phyloP scores from a whole-genome alignment of 305 asterid species.

The Lippia alba region DNA sequence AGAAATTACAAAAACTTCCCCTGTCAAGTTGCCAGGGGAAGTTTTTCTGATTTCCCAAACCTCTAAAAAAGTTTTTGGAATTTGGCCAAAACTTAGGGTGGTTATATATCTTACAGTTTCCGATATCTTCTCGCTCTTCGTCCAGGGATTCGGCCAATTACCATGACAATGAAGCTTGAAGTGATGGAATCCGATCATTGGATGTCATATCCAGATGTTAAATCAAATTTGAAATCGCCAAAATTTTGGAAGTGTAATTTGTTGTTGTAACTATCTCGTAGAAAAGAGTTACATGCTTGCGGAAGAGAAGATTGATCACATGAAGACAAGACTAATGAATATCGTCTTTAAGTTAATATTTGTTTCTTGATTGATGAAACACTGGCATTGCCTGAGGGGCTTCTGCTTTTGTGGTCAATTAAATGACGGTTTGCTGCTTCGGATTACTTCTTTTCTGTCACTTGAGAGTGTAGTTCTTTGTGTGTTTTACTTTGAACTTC shows the following conservation, averaged over 20 bases:
- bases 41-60: too few species aligned
- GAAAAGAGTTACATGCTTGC: background rate
- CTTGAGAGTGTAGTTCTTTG: too few species aligned
- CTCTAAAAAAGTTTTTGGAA: too few species aligned
- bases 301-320: background rate
- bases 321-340: background rate
- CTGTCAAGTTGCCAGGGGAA: too few species aligned
- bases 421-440: too few species aligned
- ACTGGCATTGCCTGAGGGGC: too few species aligned
- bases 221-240: background rate
- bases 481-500: too few species aligned
- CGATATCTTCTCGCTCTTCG: background rate
- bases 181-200: background rate
- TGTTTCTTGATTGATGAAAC: slow-evolving; percentile 2
- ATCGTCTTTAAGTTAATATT: too few species aligned
- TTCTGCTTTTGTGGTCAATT: background rate
- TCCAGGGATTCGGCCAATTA: background rate
- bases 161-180: background rate
- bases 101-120: background rate
- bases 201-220: background rate
- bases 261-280: background rate
- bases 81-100: too few species aligned
- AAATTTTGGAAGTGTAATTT: background rate
- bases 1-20: too few species aligned
- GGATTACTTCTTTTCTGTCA: background rate